phyloP scores from a whole-genome alignment of 2,329 filamentous ascomycete species.

The Neophaeococcomyces aloes region DNA sequence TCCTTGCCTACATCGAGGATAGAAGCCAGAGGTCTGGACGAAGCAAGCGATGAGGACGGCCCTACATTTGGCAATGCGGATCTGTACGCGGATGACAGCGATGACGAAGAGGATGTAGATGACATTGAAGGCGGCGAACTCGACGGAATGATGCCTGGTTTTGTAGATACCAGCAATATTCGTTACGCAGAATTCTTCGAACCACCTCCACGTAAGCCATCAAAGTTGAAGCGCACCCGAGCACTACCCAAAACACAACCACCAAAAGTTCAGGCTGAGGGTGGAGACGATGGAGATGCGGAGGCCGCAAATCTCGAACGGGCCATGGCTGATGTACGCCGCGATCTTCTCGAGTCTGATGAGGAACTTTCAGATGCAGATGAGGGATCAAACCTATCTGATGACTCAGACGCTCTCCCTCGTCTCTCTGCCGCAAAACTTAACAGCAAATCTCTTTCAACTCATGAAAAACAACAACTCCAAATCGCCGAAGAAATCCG shows the following conservation, averaged over 20 bases:
- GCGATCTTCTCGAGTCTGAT: slow-evolving; percentile 80
- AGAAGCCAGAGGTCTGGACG: slow-evolving; percentile 20
- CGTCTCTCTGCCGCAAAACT: slow-evolving; percentile 3
- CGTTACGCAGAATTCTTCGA: slow-evolving; percentile 92
- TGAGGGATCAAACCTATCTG: slow-evolving; percentile 57
- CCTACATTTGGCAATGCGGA: slow-evolving; percentile 76
- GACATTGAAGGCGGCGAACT: slow-evolving; percentile 40
- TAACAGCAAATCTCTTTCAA: slow-evolving; percentile 41
- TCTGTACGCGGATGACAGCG: slow-evolving; percentile 56
- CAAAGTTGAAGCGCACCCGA: slow-evolving; percentile 44
- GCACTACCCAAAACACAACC: slow-evolving; percentile 45
- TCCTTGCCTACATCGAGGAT: slow-evolving; percentile 22
- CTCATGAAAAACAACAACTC: slow-evolving; percentile 76
- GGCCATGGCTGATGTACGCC: slow-evolving; percentile 75
- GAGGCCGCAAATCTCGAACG: slow-evolving; percentile 60
- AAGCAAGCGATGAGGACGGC: slow-evolving; percentile 52
- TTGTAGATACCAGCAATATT: slow-evolving; percentile 72
- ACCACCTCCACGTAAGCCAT: slow-evolving; percentile 63
- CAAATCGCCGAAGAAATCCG: slow-evolving; percentile 85
- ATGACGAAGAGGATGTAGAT: slow-evolving; percentile 50
- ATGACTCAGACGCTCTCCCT: slow-evolving; percentile 23
- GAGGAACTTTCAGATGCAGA: slow-evolving; percentile 37
- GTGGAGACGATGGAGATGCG: slow-evolving; percentile 17
- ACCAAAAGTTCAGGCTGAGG: slow-evolving; percentile 34
- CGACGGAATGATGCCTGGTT: slow-evolving; percentile 45